These are phyloP conservation scores for Sextonia rubra DNA, from an alignment of 164 flowering plant species.

Conservation along the genomic window DNA sequence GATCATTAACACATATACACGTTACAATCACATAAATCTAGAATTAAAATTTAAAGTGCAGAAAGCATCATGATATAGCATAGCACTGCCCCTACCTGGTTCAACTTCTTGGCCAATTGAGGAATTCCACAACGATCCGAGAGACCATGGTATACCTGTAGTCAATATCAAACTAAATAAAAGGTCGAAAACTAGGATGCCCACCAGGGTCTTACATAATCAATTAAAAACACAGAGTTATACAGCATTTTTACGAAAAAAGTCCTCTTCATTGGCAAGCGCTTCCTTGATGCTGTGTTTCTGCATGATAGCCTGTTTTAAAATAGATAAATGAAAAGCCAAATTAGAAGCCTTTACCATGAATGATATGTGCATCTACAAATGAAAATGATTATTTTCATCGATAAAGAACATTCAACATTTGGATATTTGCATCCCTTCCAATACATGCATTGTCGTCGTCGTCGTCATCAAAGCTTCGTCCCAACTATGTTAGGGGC, in stretches of 20 bases:
- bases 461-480: too few relatives aligned
- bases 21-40: not conserved
- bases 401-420: not conserved
- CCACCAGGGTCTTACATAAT: slow-evolving; percentile 2
- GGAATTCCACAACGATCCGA: slow-evolving; percentile 86
- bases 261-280: slow-evolving; percentile 79
- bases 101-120: slow-evolving; percentile 84
- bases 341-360: slow-evolving; percentile 5
- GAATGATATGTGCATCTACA: not conserved
- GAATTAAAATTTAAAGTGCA: not conserved
- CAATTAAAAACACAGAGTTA: slow-evolving; percentile 11
- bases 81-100: slow-evolving; percentile 56
- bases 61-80: not conserved
- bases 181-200: not conserved
- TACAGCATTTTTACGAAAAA: slow-evolving; percentile 89
- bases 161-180: slow-evolving; percentile 5
- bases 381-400: not conserved
- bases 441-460: not conserved
- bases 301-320: slow-evolving; percentile 63
- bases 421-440: not conserved
- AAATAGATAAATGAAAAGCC: slow-evolving; percentile 1
- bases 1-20: not conserved
- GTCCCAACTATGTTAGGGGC: too few relatives aligned
- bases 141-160: slow-evolving; percentile 76
- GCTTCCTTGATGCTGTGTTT: slow-evolving; percentile 90